Conservation (phyloP, 2,329 filamentous ascomycete species). For the Diplodia seriata region DNA sequence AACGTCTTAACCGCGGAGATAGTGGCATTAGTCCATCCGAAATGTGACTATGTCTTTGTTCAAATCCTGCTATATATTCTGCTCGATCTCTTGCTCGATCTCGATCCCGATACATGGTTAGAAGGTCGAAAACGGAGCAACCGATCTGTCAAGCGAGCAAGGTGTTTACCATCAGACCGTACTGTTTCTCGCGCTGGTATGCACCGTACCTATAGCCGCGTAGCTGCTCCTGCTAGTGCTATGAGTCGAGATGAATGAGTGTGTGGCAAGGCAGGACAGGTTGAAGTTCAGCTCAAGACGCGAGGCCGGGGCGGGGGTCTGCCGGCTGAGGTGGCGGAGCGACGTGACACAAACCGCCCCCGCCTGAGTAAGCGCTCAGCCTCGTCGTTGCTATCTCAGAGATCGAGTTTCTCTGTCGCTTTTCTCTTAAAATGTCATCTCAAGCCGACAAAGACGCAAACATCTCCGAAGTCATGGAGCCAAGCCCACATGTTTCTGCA, state of each 20-base stretch:
- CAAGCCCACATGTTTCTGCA: no score
- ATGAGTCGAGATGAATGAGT: background rate
- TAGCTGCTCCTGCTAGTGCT: background rate
- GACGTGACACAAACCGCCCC: background rate
- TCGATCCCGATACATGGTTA: background rate
- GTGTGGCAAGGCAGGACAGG: no score
- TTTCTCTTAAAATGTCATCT: background rate
- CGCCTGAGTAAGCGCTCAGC: background rate
- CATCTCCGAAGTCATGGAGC: no score
- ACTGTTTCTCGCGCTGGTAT: background rate
- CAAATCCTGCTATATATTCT: no score
- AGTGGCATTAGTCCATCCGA: no score
- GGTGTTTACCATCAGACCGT: background rate
- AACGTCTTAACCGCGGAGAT: no score
- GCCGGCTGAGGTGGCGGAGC: background rate
- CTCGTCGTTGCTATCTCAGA: background rate
- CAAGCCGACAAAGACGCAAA: background rate
- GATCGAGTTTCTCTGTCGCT: no score
- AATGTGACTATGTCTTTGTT: no score
- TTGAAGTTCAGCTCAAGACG: background rate
- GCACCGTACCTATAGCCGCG: no score
- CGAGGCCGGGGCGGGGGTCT: background rate
- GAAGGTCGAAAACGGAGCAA: background rate
- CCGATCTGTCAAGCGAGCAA: background rate
- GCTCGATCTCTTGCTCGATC: no score